Evolutionary conservation across 2,329 filamentous ascomycete genomes (phyloP), one percentile per base, ranked within the genome.

Genomic region (Colletotrichum limetticola): DNA sequence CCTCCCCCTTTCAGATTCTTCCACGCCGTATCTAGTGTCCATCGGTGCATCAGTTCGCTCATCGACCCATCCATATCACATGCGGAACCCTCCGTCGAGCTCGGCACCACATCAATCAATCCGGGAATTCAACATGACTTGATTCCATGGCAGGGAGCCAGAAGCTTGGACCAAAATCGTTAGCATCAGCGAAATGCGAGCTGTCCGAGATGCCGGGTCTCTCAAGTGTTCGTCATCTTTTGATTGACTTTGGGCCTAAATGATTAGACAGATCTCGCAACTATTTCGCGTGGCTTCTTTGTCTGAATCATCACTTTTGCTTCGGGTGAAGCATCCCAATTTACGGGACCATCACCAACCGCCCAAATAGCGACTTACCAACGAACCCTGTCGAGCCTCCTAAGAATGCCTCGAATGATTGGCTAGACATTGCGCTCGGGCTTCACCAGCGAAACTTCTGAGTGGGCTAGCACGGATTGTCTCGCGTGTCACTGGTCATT

Each of bases 231-330:
- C 42, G 9, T 37, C 59, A 30, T 26, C 24, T 28, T 60, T 28
- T n/a, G 14, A 26, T 37, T 61, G 35, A 62, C 37, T 16, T 49
- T 24, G 37, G 2, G 26, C 59, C 19, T 22, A 22, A 7, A 30
- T n/a, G 37, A 52, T 28, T 12, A 30, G 52, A 37, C 52, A 53
- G 19, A 68, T 53, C 58, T 59, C 16, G 46, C 22, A 62, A 58
- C 58, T 46, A n/a, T 26, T 37, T 71, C 71, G 60, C 71, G 55
- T 66, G 71, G 60, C 66, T 52, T 56, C 37, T 56, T 24, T 28
- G 66, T 49, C 59, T 37, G 42, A 32, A 49, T 60, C 35, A 56
- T 57, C 32, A 46, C 52, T 24, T 49, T 28, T 53, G 24, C 42
- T 52, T 62, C 37, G 37, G 56, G 67, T 56, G 62, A 61, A 58